Conservation (phyloP, 805 yeast species). For the Sugiyamaella lignohabitans region DNA sequence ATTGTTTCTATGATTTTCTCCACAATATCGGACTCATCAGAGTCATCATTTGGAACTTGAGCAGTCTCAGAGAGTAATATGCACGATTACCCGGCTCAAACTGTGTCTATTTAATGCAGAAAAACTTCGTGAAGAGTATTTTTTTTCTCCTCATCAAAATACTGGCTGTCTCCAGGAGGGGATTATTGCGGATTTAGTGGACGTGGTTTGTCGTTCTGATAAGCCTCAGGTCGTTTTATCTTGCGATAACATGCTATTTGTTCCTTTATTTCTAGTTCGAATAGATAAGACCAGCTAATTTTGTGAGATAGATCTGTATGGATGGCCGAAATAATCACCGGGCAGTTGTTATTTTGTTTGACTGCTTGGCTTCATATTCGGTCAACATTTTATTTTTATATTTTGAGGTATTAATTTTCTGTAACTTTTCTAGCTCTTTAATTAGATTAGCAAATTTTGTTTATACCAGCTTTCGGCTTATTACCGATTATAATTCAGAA, state of each 20-base stretch:
- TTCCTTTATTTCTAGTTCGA: not conserved
- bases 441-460: no score
- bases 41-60: no score
- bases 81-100: not conserved
- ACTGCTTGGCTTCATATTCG: slow-evolving; percentile 17
- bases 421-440: no score
- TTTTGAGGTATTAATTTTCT: not conserved
- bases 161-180: not conserved
- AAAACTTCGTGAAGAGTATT: no score
- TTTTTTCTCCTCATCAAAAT: no score
- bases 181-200: not conserved
- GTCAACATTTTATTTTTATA: slow-evolving; percentile 9
- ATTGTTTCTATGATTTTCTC: no score
- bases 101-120: no score
- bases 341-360: slow-evolving; percentile 3
- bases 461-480: no score
- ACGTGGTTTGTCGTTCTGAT: not conserved
- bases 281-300: not conserved
- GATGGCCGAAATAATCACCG: slow-evolving; percentile 15
- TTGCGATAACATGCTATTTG: not conserved
- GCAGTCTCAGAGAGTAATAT: no score
- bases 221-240: not conserved
- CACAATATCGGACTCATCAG: no score
- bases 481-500: no score
- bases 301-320: slow-evolving; percentile 4